phyloP scores from a whole-genome alignment of 768 basidiomycete species.

The Gelatoporia subvermispora region DNA sequence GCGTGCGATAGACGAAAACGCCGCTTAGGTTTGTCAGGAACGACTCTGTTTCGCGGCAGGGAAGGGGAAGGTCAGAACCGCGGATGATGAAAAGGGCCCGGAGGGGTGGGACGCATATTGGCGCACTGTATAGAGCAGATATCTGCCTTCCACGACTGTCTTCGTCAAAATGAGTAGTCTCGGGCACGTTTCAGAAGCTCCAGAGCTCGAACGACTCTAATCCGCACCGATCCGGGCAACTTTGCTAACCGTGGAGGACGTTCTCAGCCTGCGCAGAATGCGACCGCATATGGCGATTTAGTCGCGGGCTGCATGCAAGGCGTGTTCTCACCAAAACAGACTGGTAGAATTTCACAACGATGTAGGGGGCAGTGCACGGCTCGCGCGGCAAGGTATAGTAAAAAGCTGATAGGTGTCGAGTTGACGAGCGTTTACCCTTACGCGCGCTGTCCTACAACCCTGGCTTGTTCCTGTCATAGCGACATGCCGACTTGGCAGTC shows the following conservation, averaged over 20 bases:
- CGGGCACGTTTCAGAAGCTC: slow-evolving; percentile 14
- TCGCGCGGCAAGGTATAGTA: no score
- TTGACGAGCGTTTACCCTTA: no score
- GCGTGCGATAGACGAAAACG: slow-evolving; percentile 10
- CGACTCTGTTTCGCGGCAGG: slow-evolving; percentile 19
- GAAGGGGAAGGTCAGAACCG: slow-evolving; percentile 16
- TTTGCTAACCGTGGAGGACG: slow-evolving; percentile 12
- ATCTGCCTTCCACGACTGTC: slow-evolving; percentile 10
- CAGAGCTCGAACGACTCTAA: slow-evolving; percentile 14
- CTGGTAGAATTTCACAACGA: no score
- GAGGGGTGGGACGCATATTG: slow-evolving; percentile 10
- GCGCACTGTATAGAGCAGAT: slow-evolving; percentile 11
- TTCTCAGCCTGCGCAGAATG: slow-evolving; percentile 9
- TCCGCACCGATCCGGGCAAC: slow-evolving; percentile 13
- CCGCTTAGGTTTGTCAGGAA: slow-evolving; percentile 9
- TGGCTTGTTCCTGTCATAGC: no score
- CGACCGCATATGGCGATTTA: slow-evolving; percentile 9
- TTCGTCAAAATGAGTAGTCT: slow-evolving; percentile 11
- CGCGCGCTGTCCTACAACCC: no score
- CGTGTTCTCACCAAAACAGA: neutral
- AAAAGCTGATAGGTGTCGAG: no score
- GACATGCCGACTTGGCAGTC: no score
- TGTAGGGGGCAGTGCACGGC: no score
- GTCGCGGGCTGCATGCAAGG: slow-evolving; percentile 13
- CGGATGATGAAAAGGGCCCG: slow-evolving; percentile 12